Evolutionary conservation across 1,284 basidiomycete species (phyloP).

Genomic region (Ceratobasidium sp.): DNA sequence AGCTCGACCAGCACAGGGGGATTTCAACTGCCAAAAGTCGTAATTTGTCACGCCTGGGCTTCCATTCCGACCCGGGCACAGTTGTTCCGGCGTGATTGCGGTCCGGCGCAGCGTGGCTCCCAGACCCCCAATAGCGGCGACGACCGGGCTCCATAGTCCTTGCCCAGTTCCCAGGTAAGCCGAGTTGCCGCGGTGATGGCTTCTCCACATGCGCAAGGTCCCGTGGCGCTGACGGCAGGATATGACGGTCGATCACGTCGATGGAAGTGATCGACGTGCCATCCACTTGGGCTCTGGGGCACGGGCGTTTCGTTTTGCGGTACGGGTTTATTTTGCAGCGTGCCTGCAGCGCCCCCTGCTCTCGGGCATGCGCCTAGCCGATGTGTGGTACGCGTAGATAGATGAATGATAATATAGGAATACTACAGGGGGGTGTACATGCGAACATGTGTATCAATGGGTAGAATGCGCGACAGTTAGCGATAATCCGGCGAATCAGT

Average conservation of each 20-base stretch:
- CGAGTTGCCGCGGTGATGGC: not conserved
- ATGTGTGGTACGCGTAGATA: no score
- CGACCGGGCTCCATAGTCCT: not conserved
- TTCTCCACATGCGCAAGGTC: no score
- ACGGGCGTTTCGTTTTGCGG: not conserved
- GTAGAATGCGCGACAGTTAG: no score
- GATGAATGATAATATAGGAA: no score
- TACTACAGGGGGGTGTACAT: no score
- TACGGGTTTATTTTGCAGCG: not conserved
- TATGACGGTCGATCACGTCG: slow-evolving; percentile 13
- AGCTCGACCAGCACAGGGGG: slow-evolving; percentile 1
- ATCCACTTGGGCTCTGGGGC: not conserved
- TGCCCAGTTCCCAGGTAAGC: not conserved
- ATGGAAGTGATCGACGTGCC: not conserved
- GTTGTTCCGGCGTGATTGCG: slow-evolving; percentile 3
- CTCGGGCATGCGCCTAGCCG: no score
- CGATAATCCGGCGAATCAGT: no score
- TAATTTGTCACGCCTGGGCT: not conserved
- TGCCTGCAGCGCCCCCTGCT: slow-evolving; percentile 57
- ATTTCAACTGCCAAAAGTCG: not conserved
- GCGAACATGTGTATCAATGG: no score
- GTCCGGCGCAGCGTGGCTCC: not conserved
- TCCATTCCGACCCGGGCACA: slow-evolving; percentile 9
- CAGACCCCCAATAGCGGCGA: not conserved
- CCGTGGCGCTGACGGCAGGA: slow-evolving; percentile 4